A percentile compares a stretch with the other conserved stretches of the same genome.
Conservation (phyloP, 257 asterid genomes). For the Asclepias syriaca region DNA sequence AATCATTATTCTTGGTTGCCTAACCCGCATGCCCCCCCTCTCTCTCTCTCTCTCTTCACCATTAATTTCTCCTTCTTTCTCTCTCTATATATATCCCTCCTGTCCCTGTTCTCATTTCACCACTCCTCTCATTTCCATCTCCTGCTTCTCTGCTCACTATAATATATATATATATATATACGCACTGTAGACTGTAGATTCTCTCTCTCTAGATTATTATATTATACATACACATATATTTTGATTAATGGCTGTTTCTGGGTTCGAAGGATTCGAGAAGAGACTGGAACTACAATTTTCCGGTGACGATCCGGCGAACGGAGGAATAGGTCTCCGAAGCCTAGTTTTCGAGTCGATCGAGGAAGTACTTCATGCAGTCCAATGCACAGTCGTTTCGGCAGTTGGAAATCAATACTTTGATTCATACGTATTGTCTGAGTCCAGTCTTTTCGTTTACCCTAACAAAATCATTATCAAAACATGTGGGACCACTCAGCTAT, state of each 20-base stretch:
- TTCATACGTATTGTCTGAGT: slow-evolving; percentile 77
- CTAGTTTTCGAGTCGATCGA: slow-evolving; percentile 51
- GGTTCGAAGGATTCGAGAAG: slow-evolving; percentile 95
- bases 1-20: slow-evolving; percentile 71
- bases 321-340: slow-evolving; percentile 56
- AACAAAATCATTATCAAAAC: slow-evolving; percentile 86
- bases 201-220: no score
- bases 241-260: slow-evolving; percentile 69
- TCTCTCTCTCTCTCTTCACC: slow-evolving; percentile 3
- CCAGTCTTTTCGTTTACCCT: slow-evolving; percentile 85
- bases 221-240: no score
- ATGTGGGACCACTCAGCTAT: slow-evolving; percentile 87
- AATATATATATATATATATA: no score
- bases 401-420: slow-evolving; percentile 70
- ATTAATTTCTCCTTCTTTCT: slow-evolving; percentile 8
- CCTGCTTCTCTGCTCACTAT: not conserved
- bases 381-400: slow-evolving; percentile 91
- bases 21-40: slow-evolving; percentile 58
- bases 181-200: no score
- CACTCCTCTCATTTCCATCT: slow-evolving; percentile 15
- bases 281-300: slow-evolving; percentile 80
- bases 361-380: slow-evolving; percentile 74
- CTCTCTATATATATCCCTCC: slow-evolving; percentile 38
- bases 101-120: slow-evolving; percentile 53
- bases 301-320: slow-evolving; percentile 55